Conservation (phyloP, 257 asterid genomes). For the Przewalskia tangutica region DNA sequence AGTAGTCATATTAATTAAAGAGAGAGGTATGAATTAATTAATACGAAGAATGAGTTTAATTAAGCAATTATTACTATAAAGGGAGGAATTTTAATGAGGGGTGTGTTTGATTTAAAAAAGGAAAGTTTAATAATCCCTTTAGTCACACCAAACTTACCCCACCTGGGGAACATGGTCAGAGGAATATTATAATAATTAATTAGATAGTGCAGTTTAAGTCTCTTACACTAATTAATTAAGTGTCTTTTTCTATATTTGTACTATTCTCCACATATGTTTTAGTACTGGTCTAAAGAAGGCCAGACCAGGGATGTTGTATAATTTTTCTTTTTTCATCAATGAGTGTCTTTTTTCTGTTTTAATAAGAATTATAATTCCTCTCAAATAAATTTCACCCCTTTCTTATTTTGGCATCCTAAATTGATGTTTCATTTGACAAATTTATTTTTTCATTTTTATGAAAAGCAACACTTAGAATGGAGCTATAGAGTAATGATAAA, state of each 20-base stretch:
- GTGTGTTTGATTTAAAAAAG: background rate
- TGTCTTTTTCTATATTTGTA: background rate
- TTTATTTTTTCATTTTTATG: background rate
- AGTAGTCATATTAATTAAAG: background rate
- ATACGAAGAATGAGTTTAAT: background rate
- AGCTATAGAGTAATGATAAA: no score
- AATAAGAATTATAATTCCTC: background rate
- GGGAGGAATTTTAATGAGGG: background rate
- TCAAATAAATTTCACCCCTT: background rate
- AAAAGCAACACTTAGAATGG: no score
- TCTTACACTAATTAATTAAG: background rate
- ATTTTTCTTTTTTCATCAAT: background rate
- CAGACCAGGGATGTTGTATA: background rate
- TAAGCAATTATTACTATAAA: background rate
- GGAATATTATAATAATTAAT: background rate
- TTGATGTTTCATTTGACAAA: background rate
- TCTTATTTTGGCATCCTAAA: background rate
- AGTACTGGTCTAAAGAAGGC: background rate
- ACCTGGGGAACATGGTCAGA: background rate
- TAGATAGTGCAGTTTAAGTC: background rate
- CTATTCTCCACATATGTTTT: background rate
- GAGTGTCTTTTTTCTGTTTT: background rate
- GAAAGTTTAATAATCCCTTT: conserved; percentile 7
- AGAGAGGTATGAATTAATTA: background rate
- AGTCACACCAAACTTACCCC: conserved; percentile 1